Conservation (phyloP, 768 basidiomycete genomes). For the Cystobasidium ongulense region DNA sequence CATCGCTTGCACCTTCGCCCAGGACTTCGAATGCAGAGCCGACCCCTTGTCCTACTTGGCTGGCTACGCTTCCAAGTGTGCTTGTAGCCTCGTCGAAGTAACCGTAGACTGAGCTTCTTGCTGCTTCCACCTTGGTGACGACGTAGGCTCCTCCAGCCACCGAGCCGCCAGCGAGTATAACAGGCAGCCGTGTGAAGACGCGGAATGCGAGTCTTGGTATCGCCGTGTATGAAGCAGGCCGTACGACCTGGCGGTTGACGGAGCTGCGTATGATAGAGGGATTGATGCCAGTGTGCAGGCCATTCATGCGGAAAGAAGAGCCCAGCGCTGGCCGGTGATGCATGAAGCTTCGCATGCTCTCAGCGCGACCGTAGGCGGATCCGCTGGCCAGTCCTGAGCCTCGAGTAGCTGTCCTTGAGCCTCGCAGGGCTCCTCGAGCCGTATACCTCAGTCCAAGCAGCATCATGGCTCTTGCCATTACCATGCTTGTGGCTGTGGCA, state of each 20-base stretch:
- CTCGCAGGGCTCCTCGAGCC: not conserved
- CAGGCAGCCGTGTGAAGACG: constrained; percentile 12
- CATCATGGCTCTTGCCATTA: not conserved
- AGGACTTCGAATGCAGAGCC: not conserved
- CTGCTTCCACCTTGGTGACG: constrained; percentile 20
- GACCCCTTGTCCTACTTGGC: not conserved
- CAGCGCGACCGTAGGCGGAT: not conserved
- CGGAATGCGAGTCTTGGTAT: constrained; percentile 18
- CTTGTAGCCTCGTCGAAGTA: not conserved
- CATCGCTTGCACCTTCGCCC: constrained; percentile 13
- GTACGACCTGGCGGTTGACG: not conserved
- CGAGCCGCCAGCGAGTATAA: constrained; percentile 11
- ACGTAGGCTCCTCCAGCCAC: constrained; percentile 22
- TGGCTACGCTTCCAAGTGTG: not conserved
- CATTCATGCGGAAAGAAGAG: not conserved
- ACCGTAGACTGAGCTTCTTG: not conserved
- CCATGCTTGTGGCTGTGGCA: not conserved
- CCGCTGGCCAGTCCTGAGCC: not conserved
- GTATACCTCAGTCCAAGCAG: not conserved
- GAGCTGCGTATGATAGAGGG: not conserved
- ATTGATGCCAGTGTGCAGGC: not conserved
- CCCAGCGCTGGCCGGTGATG: constrained; percentile 1
- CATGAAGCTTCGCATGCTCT: constrained; percentile 5
- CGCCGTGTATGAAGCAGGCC: not conserved
- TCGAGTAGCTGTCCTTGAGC: not conserved